Evolutionary conservation across 1,284 basidiomycete species (phyloP).

Genomic region (Sporisorium graminicola): DNA sequence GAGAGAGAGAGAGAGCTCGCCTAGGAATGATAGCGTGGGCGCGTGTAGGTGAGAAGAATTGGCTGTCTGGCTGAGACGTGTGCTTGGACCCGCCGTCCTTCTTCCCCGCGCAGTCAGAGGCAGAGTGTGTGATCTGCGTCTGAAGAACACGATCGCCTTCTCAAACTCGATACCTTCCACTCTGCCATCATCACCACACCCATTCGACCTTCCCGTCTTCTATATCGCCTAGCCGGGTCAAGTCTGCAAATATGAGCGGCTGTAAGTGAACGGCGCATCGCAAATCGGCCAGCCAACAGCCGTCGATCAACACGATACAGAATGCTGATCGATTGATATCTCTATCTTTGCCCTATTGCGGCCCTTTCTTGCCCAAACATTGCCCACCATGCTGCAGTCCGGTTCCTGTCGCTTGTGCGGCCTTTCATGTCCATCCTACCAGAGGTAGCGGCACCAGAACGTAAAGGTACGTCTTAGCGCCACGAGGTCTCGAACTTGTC

Average conservation of each 20-base stretch:
- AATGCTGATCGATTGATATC: constrained; percentile 11
- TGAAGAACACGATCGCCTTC: constrained; percentile 5
- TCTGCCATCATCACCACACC: constrained; percentile 6
- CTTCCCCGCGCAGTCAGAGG: constrained; percentile 3
- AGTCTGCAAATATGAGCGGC: constrained; percentile 49
- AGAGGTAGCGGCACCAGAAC: constrained; percentile 69
- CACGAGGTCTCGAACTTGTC: neutral
- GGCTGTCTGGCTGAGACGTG: neutral
- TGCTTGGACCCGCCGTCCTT: constrained; percentile 7
- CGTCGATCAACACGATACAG: neutral
- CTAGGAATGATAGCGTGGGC: neutral
- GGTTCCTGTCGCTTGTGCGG: constrained; percentile 69
- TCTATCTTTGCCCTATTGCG: neutral
- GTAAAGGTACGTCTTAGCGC: constrained; percentile 55
- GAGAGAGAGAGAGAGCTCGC: neutral
- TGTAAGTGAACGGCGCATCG: constrained; percentile 27
- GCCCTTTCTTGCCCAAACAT: neutral
- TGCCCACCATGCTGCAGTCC: constrained; percentile 47
- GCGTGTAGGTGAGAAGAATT: neutral
- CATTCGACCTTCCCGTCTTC: constrained; percentile 3
- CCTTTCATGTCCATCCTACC: constrained; percentile 69
- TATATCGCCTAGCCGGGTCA: constrained; percentile 24
- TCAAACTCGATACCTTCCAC: neutral
- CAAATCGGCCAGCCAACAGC: neutral
- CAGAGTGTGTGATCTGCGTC: neutral